These are phyloP conservation scores for Paracoccidioides lutzii DNA, from an alignment of 2,329 filamentous ascomycete genomes.

Conservation along the genomic window DNA sequence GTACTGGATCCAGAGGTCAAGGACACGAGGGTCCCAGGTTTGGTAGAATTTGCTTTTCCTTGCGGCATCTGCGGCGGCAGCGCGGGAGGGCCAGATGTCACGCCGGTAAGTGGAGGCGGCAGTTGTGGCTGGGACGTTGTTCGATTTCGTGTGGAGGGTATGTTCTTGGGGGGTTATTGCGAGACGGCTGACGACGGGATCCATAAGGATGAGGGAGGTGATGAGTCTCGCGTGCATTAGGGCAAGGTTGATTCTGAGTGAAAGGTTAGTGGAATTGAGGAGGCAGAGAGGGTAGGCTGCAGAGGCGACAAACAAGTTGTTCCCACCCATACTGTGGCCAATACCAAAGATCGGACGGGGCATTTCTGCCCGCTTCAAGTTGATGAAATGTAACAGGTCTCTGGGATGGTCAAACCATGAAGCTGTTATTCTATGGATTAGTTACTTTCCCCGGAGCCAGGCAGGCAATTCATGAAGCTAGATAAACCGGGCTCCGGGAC, in stretches of 20 bases:
- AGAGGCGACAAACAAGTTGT: slow-evolving; percentile 41
- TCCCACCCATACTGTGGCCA: slow-evolving; percentile 80
- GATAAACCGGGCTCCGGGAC: slow-evolving; percentile 18
- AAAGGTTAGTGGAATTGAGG: not conserved
- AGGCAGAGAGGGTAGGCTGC: not conserved
- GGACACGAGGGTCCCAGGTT: slow-evolving; percentile 66
- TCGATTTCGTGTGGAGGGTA: slow-evolving; percentile 11
- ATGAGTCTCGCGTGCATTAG: slow-evolving; percentile 72
- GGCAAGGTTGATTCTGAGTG: slow-evolving; percentile 46
- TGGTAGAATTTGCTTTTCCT: slow-evolving; percentile 61
- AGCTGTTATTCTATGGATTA: slow-evolving; percentile 38
- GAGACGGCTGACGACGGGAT: slow-evolving; percentile 57
- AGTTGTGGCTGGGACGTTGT: slow-evolving; percentile 25
- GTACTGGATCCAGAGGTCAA: slow-evolving; percentile 58
- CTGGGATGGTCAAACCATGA: slow-evolving; percentile 76
- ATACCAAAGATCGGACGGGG: slow-evolving; percentile 71
- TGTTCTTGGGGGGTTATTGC: slow-evolving; percentile 33
- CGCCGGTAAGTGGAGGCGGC: slow-evolving; percentile 56
- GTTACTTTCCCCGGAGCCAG: not conserved
- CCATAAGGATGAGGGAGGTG: slow-evolving; percentile 61
- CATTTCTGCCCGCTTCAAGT: slow-evolving; percentile 66
- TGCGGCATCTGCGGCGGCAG: slow-evolving; percentile 55
- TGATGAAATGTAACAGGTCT: slow-evolving; percentile 75
- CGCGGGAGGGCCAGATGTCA: slow-evolving; percentile 68
- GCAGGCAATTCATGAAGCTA: too few relatives aligned